Evolutionary conservation across 306 rosid species (phyloP), one percentile per base, ranked within the genome.

Genomic region (Ceratonia siliqua): DNA sequence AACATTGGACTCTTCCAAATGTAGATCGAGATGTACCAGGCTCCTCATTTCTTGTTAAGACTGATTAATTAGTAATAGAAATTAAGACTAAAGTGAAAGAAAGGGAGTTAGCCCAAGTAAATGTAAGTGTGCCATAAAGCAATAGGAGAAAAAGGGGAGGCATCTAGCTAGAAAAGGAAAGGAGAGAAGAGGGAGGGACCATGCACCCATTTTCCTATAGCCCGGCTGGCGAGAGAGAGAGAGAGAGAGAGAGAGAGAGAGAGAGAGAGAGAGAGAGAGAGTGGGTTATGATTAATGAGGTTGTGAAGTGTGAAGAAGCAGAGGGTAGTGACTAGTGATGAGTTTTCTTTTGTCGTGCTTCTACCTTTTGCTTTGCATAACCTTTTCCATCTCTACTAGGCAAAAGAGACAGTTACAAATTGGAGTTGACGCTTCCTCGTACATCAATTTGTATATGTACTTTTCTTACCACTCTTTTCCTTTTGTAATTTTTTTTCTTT

Each of bases 361-460:
- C 27, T 13, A n/a, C 14, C 75, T 72, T 88, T 82, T 68, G 76
- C 77, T 82, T 79, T 89, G 84, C 76, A 80, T 76, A 56, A 57
- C 72, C 78, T 79, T 88, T 88, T 79, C 81, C 57, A 79, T 68
- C 71, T 76, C 77, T 68, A 72, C 25, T 67, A 72, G 76, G 82
- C 74, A 82, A 84, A 82, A 79, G 78, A 82, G 85, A 81, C 78
- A 42, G 80, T 82, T 62, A 64, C 46, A 83, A 88, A 46, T 85
- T 75, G 87, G 90, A 76, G 80, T 83, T 85, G 92, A 85, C 90
- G 80, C 88, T 86, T 82, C 92, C 90, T 85, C 83, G 87, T 85
- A 82, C 87, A 59, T 78, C 80, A 73, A 66, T 79, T 79, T 63
- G 36, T 74, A 67, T 57, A n/a, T 62, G 79, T 68, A 74, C 76